A percentile compares a stretch with the other conserved stretches of the same genome.
These are phyloP conservation scores for Phytophthora quininea DNA, from an alignment of 352 stramenopile genomes.

Conservation along the genomic window DNA sequence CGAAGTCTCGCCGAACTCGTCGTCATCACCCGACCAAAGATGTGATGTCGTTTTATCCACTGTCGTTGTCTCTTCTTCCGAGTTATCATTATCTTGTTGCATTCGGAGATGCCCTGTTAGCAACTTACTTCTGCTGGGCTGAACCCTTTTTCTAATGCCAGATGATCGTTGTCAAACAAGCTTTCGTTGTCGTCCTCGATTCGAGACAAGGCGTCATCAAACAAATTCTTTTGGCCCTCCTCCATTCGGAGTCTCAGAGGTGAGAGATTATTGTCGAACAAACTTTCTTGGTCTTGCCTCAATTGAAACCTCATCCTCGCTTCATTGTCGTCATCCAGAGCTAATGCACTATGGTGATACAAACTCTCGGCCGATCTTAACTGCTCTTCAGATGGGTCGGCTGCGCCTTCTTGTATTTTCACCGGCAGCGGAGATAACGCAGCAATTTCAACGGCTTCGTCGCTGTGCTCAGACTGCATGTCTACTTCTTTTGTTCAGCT, in stretches of 20 bases:
- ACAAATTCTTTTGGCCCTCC: no score
- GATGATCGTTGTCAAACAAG: no score
- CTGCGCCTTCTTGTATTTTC: constrained; percentile 16
- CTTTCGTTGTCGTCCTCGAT: background rate
- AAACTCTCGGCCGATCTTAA: constrained; percentile 20
- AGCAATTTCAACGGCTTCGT: background rate
- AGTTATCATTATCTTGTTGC: constrained; percentile 24
- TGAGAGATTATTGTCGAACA: no score
- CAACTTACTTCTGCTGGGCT: no score
- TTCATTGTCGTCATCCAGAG: background rate
- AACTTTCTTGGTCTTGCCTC: no score
- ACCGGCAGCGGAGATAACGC: background rate
- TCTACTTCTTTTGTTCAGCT: constrained; percentile 9
- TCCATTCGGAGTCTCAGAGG: no score
- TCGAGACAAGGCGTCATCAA: no score
- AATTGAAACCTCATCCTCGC: no score
- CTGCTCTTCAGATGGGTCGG: constrained; percentile 28
- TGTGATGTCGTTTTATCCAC: background rate
- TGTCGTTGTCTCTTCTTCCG: constrained; percentile 33
- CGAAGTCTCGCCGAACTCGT: background rate
- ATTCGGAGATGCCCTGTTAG: background rate
- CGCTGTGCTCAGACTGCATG: background rate
- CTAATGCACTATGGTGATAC: no score
- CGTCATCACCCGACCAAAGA: background rate
- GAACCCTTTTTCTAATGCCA: no score